Evolutionary conservation across 2,329 filamentous ascomycete species (phyloP), one percentile per base, ranked within the genome.

Genomic region (Exophiala aquamarina): DNA sequence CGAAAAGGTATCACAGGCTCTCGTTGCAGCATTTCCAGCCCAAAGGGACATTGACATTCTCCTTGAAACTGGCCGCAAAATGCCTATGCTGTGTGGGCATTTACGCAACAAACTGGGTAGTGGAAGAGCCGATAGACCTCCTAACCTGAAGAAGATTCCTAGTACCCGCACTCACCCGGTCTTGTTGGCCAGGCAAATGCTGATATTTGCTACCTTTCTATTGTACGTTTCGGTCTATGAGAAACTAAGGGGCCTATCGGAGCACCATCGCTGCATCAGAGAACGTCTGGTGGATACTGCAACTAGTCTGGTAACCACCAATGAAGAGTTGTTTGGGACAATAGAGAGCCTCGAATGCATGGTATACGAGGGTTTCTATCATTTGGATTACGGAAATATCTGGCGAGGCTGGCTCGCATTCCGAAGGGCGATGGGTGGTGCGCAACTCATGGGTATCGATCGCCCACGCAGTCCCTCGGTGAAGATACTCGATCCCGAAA

Each of bases 331-430:
- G 9, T 41, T 66, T 1, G 54, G 54, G 4, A 67, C 59, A 1
- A 32, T 74, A 1, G 73, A 76, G 42, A 63, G 68, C 2, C 49
- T 76, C 7, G 63, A 69, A 18, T 73, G 68, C 49, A 61, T 75
- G 20, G 61, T 74, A 44, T 49, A 75, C 1, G 71, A 74, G 49
- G 59, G 59, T 6, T 41, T 66, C 5, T 74, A 63, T 47, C 58
- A 73, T 4, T 50, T 51, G 5, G 68, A 72, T 26, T 20, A 41
- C 17, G 71, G 73, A 0, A 71, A 70, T 41, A 60, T 74, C n/a
- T 64, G 70, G 9, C 62, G 63, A 3, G 61, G 64, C 0, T 74
- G 69, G 71, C 33, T 70, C 4, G 59, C 63, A 1, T 52, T 58
- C 17, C 66, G 70, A 3, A 60, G 69, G 36, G 71, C 71, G 0